A percentile compares a stretch with the other conserved stretches of the same genome.
Conservation (phyloP, 2,329 filamentous ascomycete species). For the Monilinia fructigena region DNA sequence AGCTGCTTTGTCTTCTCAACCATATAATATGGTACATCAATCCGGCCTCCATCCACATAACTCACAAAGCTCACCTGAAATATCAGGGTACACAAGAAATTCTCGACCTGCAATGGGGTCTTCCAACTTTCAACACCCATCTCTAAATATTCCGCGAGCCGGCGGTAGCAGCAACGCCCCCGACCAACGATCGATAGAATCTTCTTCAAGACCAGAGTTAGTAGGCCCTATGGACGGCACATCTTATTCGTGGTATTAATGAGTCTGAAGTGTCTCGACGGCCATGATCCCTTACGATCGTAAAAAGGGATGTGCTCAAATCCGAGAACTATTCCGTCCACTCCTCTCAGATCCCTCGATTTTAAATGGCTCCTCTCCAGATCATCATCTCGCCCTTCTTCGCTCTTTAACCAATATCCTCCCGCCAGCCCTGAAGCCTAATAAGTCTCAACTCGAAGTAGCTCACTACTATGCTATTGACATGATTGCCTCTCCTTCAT, state of each 20-base stretch:
- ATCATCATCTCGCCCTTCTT: constrained; percentile 40
- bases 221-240: constrained; percentile 22
- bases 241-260: constrained; percentile 22
- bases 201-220: constrained; percentile 30
- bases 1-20: constrained; percentile 37
- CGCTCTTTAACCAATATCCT: constrained; percentile 39
- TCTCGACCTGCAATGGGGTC: constrained; percentile 40
- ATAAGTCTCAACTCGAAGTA: constrained; percentile 43
- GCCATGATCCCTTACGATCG: constrained; percentile 41
- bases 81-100: constrained; percentile 40
- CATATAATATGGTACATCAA: constrained; percentile 42
- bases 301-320: constrained; percentile 40
- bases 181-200: constrained; percentile 27
- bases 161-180: constrained; percentile 29
- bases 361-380: constrained; percentile 37
- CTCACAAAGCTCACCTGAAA: constrained; percentile 42
- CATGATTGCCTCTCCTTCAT: constrained; percentile 43
- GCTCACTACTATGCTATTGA: constrained; percentile 46
- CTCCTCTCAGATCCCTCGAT: constrained; percentile 41
- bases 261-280: constrained; percentile 30
- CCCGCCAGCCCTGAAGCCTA: constrained; percentile 42
- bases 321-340: constrained; percentile 42
- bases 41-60: constrained; percentile 40
- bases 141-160: constrained; percentile 37
- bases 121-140: constrained; percentile 36